phyloP scores from a whole-genome alignment of 2,329 filamentous ascomycete genomes.

The Paraphoma sp. region DNA sequence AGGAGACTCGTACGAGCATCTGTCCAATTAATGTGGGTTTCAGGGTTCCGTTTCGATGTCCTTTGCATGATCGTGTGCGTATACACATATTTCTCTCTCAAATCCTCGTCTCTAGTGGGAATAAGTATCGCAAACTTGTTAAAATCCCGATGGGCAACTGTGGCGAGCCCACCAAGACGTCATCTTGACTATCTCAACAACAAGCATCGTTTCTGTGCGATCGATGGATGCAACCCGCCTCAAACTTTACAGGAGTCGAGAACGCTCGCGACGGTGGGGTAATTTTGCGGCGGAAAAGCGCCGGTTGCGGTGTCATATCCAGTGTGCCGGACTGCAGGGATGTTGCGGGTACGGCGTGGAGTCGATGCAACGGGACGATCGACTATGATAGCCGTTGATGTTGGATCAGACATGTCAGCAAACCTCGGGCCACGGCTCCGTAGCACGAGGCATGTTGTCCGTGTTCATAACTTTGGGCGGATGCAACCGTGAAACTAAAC shows the following conservation, averaged over 20 bases:
- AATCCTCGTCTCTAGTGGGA: not conserved
- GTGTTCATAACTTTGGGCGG: not conserved
- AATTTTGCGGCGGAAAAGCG: not conserved
- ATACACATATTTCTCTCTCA: not conserved
- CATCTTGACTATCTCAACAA: not conserved
- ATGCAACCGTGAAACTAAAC: too few relatives aligned
- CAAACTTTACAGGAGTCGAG: not conserved
- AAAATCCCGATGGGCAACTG: not conserved
- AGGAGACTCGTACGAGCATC: not conserved
- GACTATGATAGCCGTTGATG: not conserved
- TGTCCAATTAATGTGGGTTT: not conserved
- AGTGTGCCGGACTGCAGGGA: not conserved
- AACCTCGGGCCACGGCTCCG: not conserved
- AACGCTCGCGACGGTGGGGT: not conserved
- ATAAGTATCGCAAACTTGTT: not conserved
- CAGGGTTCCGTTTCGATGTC: too few relatives aligned
- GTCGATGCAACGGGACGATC: slow-evolving; percentile 4
- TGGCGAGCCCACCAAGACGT: not conserved
- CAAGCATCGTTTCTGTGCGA: not conserved
- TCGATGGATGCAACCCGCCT: too few relatives aligned
- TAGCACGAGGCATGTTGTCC: not conserved
- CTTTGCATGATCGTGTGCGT: not conserved
- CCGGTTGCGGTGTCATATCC: not conserved
- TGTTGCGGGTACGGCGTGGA: slow-evolving; percentile 4
- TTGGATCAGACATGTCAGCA: not conserved